phyloP scores from a whole-genome alignment of 2,329 filamentous ascomycete genomes.

The Pseudogymnoascus sp. region DNA sequence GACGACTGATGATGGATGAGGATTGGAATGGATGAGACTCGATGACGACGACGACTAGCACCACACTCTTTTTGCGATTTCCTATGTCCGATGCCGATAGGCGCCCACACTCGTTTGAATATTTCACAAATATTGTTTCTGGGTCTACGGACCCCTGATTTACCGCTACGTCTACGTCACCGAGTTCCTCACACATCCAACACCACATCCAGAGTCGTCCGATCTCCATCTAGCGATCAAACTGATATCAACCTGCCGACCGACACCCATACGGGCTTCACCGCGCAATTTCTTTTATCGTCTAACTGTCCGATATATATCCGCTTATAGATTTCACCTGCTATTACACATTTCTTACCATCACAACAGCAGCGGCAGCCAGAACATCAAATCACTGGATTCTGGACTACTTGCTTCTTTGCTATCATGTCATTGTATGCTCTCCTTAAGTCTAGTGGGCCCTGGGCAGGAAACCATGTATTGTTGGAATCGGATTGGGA shows the following conservation, averaged over 20 bases:
- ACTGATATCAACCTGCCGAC: neutral
- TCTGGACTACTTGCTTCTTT: neutral
- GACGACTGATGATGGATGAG: conserved; percentile 6
- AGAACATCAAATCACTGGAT: neutral
- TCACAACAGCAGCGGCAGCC: neutral
- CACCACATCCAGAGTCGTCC: neutral
- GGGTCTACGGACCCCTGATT: conserved; percentile 2
- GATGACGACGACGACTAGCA: conserved; percentile 24
- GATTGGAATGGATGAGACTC: conserved; percentile 5
- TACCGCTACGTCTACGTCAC: neutral
- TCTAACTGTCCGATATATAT: conserved; percentile 6
- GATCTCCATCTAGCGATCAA: neutral
- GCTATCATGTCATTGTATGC: neutral
- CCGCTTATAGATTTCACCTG: conserved; percentile 8
- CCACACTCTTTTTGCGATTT: conserved; percentile 27
- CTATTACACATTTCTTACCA: neutral
- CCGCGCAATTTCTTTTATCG: neutral
- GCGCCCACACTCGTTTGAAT: conserved; percentile 27
- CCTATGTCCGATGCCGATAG: conserved; percentile 18
- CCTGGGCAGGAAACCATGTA: neutral
- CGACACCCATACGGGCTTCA: neutral
- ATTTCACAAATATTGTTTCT: conserved; percentile 10
- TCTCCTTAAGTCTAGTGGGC: neutral
- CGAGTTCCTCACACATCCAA: neutral
- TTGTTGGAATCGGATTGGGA: neutral